These are phyloP conservation scores for Geotrichum australiense DNA, from an alignment of 1,139 yeast species.

Conservation along the genomic window DNA sequence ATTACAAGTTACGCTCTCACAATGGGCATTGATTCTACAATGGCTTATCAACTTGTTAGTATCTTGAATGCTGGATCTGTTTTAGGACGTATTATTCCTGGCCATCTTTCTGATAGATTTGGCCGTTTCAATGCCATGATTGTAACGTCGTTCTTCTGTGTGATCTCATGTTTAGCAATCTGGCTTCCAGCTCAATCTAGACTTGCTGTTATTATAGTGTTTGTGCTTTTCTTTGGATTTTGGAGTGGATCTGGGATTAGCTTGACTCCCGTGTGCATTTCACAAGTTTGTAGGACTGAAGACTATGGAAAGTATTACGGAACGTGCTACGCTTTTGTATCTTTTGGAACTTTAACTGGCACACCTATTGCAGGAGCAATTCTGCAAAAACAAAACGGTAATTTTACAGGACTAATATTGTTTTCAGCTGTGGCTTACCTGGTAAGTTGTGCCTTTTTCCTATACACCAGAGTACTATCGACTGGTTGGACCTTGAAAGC, in stretches of 20 bases:
- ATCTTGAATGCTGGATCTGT: constrained; percentile 44
- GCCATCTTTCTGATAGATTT: constrained; percentile 42
- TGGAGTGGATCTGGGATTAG: constrained; percentile 45
- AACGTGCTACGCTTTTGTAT: constrained; percentile 56
- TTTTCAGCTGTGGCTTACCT: constrained; percentile 31
- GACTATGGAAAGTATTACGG: constrained; percentile 65
- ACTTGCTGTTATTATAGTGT: constrained; percentile 39
- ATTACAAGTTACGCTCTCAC: constrained; percentile 46
- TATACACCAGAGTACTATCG: constrained; percentile 26
- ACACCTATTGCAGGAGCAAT: constrained; percentile 44
- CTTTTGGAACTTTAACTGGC: constrained; percentile 50
- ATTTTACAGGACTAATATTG: constrained; percentile 30
- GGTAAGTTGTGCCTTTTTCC: constrained; percentile 24
- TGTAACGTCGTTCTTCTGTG: constrained; percentile 3
- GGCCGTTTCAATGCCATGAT: constrained; percentile 49
- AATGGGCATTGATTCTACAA: constrained; percentile 35
- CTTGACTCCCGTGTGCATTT: constrained; percentile 41
- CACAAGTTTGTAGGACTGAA: constrained; percentile 56
- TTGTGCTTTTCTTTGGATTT: constrained; percentile 49
- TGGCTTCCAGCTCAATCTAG: constrained; percentile 50
- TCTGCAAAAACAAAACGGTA: constrained; percentile 18
- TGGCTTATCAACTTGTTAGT: constrained; percentile 41
- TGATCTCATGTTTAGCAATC: constrained; percentile 27
- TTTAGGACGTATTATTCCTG: constrained; percentile 43
- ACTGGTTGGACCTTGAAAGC: constrained; percentile 25